A percentile compares a stretch with the other conserved stretches of the same genome.
Evolutionary conservation across 2,329 filamentous ascomycete genomes (phyloP).

Genomic region (Colletotrichum eleusines): DNA sequence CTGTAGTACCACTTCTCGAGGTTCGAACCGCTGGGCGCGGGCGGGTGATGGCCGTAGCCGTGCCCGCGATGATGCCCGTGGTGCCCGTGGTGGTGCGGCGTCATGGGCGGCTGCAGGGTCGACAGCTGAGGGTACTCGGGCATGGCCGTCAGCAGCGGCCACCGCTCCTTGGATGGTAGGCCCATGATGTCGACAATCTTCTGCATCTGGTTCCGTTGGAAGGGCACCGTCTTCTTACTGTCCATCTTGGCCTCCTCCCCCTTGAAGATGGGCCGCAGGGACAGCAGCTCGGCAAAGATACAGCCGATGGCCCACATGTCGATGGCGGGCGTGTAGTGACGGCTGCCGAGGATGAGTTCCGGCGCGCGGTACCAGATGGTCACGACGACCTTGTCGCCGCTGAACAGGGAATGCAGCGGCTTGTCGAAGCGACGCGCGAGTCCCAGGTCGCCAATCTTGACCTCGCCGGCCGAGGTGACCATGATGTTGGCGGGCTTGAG

Average conservation of each 20-base stretch:
- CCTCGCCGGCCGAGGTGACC: conserved; percentile 89
- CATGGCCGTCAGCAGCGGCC: conserved; percentile 87
- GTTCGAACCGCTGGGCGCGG: conserved; percentile 55
- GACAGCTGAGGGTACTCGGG: conserved; percentile 84
- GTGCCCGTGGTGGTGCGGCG: conserved; percentile 57
- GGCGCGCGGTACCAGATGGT: conserved; percentile 99
- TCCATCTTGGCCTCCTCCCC: conserved; percentile 99
- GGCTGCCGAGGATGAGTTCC: conserved; percentile 88
- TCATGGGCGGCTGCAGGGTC: conserved; percentile 64
- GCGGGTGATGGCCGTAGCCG: conserved; percentile 45
- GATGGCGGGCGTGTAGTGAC: conserved; percentile 97
- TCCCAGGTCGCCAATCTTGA: conserved; percentile 95
- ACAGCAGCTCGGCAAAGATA: conserved; percentile 95
- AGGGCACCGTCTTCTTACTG: conserved; percentile 95
- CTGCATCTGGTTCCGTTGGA: conserved; percentile 98
- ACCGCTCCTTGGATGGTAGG: conserved; percentile 86
- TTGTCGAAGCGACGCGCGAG: conserved; percentile 94
- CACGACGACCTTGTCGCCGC: conserved; percentile 96
- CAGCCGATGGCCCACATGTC: conserved; percentile 98
- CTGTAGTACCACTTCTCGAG: conserved; percentile 86
- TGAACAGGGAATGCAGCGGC: conserved; percentile 90
- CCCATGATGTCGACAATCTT: conserved; percentile 98
- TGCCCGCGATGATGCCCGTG: conserved; percentile 54
- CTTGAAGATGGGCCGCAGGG: conserved; percentile 94
- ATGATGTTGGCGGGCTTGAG: conserved; percentile 99